Evolutionary conservation across 1,139 yeast genomes (phyloP), one percentile per base, ranked within the genome.

Genomic region (Yamadazyma membranifaciens): DNA sequence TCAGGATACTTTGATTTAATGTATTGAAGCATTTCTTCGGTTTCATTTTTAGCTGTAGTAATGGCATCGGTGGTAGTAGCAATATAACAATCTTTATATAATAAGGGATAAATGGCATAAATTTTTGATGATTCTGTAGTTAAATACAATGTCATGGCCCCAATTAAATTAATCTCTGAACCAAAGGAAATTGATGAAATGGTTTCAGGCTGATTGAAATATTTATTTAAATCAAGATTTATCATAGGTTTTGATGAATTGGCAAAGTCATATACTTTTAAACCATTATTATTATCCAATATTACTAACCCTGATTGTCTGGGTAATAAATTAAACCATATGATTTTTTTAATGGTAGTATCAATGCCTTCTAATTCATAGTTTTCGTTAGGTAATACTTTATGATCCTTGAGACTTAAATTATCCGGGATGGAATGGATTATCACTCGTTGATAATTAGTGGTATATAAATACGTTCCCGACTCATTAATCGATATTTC

Each of bases 121-220:
- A 70, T 44, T 9, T 54, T 43, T 3, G 62, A 58, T 0, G 46
- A 42, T 12, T 47, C 44, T 1, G 72, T 52, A 10, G 65, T 36
- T 7, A 69, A 51, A 46, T 70, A 71, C 37, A 71, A 58, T 0
- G 74, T 60, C 41, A 70, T 55, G 1, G 62, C 49, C 1, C 75
- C 75, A 6, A 57, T 42, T 28, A 70, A 51, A 40, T 54, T 55
- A 2, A 41, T 36, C 1, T 45, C 33, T 0, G 73, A 64, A 1
- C 74, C 78, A 52, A 67, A 69, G 0, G 64, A 39, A 5, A 71
- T 64, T 3, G 73, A 65, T 1, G 55, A 50, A 2, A 62, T 63
- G 0, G 26, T 34, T 10, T 50, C 49, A n/a, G 47, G 47, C 5
- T 7, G 5, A 20, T 20, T 7, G 3, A 45, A 36, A 7, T 26